A percentile compares a stretch with the other conserved stretches of the same genome.
These are phyloP conservation scores for Aspergillus taichungensis DNA, from an alignment of 495 filamentous ascomycete genomes.

Conservation along the genomic window DNA sequence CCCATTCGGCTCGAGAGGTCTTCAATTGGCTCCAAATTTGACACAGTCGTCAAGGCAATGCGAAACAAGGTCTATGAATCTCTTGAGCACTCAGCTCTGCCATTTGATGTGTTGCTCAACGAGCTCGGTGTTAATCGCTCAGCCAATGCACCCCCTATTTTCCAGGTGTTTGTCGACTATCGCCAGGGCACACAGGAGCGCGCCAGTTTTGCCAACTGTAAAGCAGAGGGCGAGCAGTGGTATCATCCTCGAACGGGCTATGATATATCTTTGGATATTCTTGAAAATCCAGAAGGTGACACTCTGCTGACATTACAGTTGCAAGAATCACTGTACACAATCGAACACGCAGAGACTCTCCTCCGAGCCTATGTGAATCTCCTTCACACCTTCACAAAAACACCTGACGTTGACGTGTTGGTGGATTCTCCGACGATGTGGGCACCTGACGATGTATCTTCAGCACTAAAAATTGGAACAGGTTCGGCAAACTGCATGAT, in stretches of 20 bases:
- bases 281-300: conserved; percentile 8
- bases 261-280: conserved; percentile 15
- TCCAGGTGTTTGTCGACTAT: conserved; percentile 27
- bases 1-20: not conserved
- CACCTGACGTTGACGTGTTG: not conserved
- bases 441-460: too few species aligned
- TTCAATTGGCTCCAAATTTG: not conserved
- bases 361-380: conserved; percentile 13
- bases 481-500: too few species aligned
- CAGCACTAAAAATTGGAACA: too few species aligned
- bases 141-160: conserved; percentile 16
- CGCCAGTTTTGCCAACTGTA: conserved; percentile 6
- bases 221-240: conserved; percentile 1
- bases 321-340: conserved; percentile 3
- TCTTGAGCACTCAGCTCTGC: not conserved
- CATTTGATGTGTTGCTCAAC: not conserved
- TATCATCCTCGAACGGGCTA: conserved; percentile 12
- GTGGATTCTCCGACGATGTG: not conserved
- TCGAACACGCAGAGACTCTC: not conserved
- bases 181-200: conserved; percentile 10
- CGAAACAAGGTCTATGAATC: not conserved
- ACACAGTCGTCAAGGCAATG: not conserved
- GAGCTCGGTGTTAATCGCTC: conserved; percentile 13
- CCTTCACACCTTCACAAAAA: conserved; percentile 4
- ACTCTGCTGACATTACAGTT: not conserved